Conservation (phyloP, 768 basidiomycete species). For the Lactarius psammicola region DNA sequence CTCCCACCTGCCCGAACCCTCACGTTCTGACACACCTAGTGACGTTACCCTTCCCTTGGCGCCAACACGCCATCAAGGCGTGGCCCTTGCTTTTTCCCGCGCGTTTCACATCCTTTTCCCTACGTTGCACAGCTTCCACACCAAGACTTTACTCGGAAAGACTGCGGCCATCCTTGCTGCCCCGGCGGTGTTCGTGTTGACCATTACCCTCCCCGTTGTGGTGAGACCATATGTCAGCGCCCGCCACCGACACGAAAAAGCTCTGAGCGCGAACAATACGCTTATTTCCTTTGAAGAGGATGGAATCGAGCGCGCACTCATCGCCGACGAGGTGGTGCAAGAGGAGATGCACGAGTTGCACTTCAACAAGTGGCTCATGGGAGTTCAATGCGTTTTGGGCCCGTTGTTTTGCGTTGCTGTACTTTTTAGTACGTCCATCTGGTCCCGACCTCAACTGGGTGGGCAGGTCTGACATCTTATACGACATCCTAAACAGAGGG, state of each 20-base stretch:
- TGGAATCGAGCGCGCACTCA: conserved; percentile 61
- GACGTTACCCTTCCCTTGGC: conserved; percentile 47
- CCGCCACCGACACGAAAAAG: conserved; percentile 42
- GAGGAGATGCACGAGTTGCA: conserved; percentile 63
- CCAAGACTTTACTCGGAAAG: conserved; percentile 69
- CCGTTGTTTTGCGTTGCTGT: conserved; percentile 75
- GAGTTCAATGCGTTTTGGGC: conserved; percentile 77
- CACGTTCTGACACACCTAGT: conserved; percentile 46
- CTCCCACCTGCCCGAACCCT: conserved; percentile 51
- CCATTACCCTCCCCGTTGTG: conserved; percentile 89
- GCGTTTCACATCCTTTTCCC: conserved; percentile 76
- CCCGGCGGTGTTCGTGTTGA: conserved; percentile 82
- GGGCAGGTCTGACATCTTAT: conserved; percentile 2
- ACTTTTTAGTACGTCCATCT: conserved; percentile 63
- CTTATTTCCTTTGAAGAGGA: conserved; percentile 76
- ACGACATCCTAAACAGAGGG: conserved; percentile 40
- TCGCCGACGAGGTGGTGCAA: conserved; percentile 72
- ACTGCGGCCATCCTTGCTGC: conserved; percentile 77
- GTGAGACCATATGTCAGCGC: conserved; percentile 51
- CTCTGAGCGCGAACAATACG: conserved; percentile 40
- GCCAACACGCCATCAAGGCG: conserved; percentile 43
- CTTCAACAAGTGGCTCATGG: conserved; percentile 83
- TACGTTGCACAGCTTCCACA: conserved; percentile 68
- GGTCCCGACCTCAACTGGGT: neutral
- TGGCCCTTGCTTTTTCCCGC: conserved; percentile 38